Base-by-base conservation (phyloP, 371 early-diverging fungal species). In the Circinella minor region DNA sequence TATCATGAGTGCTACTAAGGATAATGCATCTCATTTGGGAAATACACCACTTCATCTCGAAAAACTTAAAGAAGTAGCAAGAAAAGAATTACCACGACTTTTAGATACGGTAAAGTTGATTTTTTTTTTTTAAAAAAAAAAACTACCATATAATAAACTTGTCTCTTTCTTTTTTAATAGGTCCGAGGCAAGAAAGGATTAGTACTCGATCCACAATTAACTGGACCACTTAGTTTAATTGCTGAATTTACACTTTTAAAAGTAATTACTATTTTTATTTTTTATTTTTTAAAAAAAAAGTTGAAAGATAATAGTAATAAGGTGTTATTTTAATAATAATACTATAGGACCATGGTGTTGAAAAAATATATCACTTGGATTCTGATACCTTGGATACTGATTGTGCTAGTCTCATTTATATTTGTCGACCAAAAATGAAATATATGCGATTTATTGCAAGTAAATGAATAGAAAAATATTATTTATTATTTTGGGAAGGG, bases 271-370 rank as follows among this genome's bases (percentile, higher is more conserved):
- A 10, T 55, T 27, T 54, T 18, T 36, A n/a, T 65, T 36, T 34
- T 36, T 37, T 11, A 1, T 27, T 27, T 27, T 13, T 36, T 57
- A 18, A 27, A 43, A 43, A 43, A 43, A 43, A 11, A 43, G 43
- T 47, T 47, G 47, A 47, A 11, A 15, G 47, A 47, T 15, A 47
- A 47, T 47, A 1, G 3, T 17, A 51, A 51, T 13, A 51, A 51
- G n/a, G 51, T 43, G 43, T 9, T 9, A 43, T 11, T 6, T 43
- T 43, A 27, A 7, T 15, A 37, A 11, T 7, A 36, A 66, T 38
- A 4, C 4, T 38, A 39, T 78, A 95, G 93, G 96, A 96, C 69
- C 98, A 96, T 85, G 98, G 97, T 20, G 95, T 96, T 15, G 95
- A 96, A 70, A 95, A 94, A 80, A 92, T 97, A 55, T 94, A 90